phyloP scores from a whole-genome alignment of 1,284 basidiomycete species.

The Melampsora americana region DNA sequence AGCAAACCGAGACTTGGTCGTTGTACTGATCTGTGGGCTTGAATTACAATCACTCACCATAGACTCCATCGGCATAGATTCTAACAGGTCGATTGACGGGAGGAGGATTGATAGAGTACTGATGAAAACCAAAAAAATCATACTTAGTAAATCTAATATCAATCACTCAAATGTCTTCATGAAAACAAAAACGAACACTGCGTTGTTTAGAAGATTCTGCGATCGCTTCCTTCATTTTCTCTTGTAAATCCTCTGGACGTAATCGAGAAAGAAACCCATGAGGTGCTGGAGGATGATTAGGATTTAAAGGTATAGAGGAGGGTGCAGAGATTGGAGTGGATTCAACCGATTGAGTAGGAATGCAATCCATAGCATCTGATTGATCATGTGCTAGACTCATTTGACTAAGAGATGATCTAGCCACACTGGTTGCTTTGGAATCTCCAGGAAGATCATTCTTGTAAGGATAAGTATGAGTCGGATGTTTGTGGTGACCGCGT shows the following conservation, averaged over 20 bases:
- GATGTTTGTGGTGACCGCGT: slow-evolving; percentile 16
- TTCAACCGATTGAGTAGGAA: slow-evolving; percentile 1
- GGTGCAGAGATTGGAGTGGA: slow-evolving; percentile 9
- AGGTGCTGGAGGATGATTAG: slow-evolving; percentile 26
- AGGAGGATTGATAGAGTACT: slow-evolving; percentile 79
- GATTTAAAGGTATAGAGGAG: slow-evolving; percentile 17
- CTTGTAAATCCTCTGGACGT: slow-evolving; percentile 30
- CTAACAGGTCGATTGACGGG: slow-evolving; percentile 75
- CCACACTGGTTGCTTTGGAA: slow-evolving; percentile 6
- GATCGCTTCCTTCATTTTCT: slow-evolving; percentile 33
- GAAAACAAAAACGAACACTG: slow-evolving; percentile 5
- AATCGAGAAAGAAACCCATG: slow-evolving; percentile 37
- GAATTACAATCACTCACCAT: slow-evolving; percentile 26
- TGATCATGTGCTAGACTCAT: slow-evolving; percentile 36
- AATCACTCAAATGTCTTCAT: neutral
- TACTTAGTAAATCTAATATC: neutral
- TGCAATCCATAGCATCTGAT: neutral
- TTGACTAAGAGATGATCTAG: slow-evolving; percentile 29
- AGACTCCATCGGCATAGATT: slow-evolving; percentile 74
- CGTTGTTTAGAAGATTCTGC: slow-evolving; percentile 38
- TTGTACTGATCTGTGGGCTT: neutral
- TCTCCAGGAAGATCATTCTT: slow-evolving; percentile 19
- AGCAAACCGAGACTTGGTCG: too few species aligned
- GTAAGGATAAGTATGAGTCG: neutral
- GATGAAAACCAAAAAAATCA: slow-evolving; percentile 54